Evolutionary conservation across 768 basidiomycete species (phyloP), one percentile per base, ranked within the genome.

Genomic region (Trametes elegans): DNA sequence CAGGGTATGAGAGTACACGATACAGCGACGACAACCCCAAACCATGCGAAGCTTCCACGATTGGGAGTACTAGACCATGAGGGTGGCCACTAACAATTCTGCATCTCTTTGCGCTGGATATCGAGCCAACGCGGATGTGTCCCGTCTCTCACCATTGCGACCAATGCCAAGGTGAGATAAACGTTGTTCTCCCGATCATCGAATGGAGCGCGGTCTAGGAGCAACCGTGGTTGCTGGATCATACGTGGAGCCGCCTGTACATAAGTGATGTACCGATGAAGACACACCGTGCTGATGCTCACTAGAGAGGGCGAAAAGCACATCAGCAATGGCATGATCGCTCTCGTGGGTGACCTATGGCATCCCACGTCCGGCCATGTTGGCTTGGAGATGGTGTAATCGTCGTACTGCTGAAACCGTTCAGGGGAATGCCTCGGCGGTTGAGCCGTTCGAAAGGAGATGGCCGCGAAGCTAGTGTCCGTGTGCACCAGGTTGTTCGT

Each of bases 161-260:
- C 21, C 10, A 23, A 40, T 27, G 11, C 11, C 14, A 13, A 11
- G 6, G 8, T 32, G 39, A 31, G 49, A n/a, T 19, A 18, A 31
- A 24, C 5, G 14, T 13, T 7, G 27, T 49, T 56, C 55, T 56
- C 55, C 48, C 55, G 55, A 49, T 49, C 47, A 56, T 56, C 55
- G 49, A 50, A 40, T 31, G 28, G 8, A 16, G 27, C 26, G 43
- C 29, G 35, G 29, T 35, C 1, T n/a, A 2, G 14, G 23, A 31
- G 35, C 3, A 5, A 21, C 31, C 16, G 19, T 28, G 8, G 28
- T 29, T 27, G 40, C 19, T 13, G 38, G 9, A 14, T 19, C 35
- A 57, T 32, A n/a, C n/a, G n/a, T n/a, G n/a, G 24, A 28, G 32
- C 29, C 36, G 28, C 28, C 32, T 16, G 14, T 31, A 21, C n/a